Percentiles rank a stretch among this genome's conserved stretches.
These are phyloP conservation scores for Ilyonectria sp. DNA, from an alignment of 2,329 filamentous ascomycete species.

Conservation along the genomic window DNA sequence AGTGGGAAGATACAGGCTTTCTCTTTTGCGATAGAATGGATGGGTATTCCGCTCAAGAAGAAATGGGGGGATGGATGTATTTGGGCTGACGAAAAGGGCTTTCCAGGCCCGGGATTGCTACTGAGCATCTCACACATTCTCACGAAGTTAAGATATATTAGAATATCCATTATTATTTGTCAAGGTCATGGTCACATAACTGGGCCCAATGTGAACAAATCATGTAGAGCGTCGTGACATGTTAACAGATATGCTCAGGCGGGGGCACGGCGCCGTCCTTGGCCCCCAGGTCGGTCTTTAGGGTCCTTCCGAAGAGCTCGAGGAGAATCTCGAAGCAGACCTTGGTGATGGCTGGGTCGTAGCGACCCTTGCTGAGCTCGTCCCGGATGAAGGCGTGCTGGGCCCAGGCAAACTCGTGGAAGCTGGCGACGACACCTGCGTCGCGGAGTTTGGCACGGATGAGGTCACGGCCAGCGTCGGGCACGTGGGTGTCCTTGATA, in stretches of 20 bases:
- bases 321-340: conserved; percentile 92
- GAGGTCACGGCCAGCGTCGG: conserved; percentile 84
- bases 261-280: conserved; percentile 72
- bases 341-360: conserved; percentile 88
- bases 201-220: conserved; percentile 7
- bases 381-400: conserved; percentile 97
- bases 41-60: conserved; percentile 31
- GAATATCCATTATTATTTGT: conserved; percentile 44
- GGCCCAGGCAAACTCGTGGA: conserved; percentile 93
- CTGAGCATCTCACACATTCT: conserved; percentile 40
- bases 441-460: conserved; percentile 88
- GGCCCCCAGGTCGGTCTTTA: conserved; percentile 85
- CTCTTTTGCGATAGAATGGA: conserved; percentile 32
- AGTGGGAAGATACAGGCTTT: conserved; percentile 10
- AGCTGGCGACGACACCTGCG: conserved; percentile 81
- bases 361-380: conserved; percentile 93
- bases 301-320: conserved; percentile 84
- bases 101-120: conserved; percentile 30
- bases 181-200: conserved; percentile 15
- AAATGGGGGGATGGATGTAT: conserved; percentile 37
- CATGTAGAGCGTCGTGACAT: conserved; percentile 16
- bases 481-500: conserved; percentile 91
- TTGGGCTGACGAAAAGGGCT: conserved; percentile 35
- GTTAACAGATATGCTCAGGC: conserved; percentile 81
- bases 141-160: conserved; percentile 49